Conservation (phyloP, 2,329 filamentous ascomycete genomes). For the Ilyonectria destructans region DNA sequence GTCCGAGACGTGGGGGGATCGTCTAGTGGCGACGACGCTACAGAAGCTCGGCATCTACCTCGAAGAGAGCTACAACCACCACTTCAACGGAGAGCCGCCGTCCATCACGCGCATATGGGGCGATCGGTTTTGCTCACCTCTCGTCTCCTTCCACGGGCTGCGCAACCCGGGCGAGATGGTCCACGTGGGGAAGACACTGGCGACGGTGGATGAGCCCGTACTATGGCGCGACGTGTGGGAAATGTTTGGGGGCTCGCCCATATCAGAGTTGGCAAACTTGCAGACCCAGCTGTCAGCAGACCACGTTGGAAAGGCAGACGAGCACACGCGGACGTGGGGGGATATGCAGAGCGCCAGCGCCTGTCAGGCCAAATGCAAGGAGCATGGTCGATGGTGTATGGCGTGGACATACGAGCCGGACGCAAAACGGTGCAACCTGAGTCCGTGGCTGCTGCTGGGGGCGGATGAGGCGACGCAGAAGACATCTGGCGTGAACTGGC, state of each 20-base stretch:
- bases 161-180: constrained; percentile 63
- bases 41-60: constrained; percentile 70
- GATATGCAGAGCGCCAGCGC: constrained; percentile 58
- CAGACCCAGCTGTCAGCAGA: constrained; percentile 61
- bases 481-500: constrained; percentile 55
- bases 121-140: constrained; percentile 69
- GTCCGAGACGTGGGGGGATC: constrained; percentile 69
- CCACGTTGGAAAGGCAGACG: constrained; percentile 67
- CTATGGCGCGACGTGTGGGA: constrained; percentile 68
- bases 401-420: constrained; percentile 67
- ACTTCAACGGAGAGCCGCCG: constrained; percentile 72
- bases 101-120: constrained; percentile 64
- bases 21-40: constrained; percentile 68
- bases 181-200: constrained; percentile 60
- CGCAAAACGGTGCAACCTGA: constrained; percentile 60
- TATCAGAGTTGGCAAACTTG: constrained; percentile 56
- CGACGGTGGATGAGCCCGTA: constrained; percentile 57
- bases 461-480: constrained; percentile 44
- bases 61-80: constrained; percentile 67
- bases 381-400: constrained; percentile 60
- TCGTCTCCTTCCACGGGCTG: constrained; percentile 70
- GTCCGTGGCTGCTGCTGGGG: constrained; percentile 68
- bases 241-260: constrained; percentile 61
- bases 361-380: constrained; percentile 62
- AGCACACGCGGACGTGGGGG: constrained; percentile 57